Percentiles rank a stretch among this genome's conserved stretches.
Evolutionary conservation across 2,329 filamentous ascomycete species (phyloP).

Genomic region (Aureobasidium sp.): DNA sequence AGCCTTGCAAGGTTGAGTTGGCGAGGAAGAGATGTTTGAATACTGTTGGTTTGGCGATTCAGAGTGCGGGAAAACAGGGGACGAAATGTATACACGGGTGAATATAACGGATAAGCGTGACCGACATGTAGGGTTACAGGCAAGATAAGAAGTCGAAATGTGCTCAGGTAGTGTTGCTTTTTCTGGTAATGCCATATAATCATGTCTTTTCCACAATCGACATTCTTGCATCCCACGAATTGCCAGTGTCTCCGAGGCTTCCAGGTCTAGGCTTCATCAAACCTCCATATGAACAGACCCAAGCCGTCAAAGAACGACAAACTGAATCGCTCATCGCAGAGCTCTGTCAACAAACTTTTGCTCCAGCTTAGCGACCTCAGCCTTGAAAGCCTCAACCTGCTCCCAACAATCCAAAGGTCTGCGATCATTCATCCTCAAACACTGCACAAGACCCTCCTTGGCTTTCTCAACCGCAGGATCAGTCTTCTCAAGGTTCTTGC

Average conservation of each 20-base stretch:
- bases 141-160: background rate
- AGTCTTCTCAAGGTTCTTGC: constrained; percentile 53
- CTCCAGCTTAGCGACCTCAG: constrained; percentile 79
- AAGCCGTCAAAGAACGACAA: background rate
- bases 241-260: background rate
- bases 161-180: constrained; percentile 1
- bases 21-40: background rate
- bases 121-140: background rate
- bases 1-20: background rate
- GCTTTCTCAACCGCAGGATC: constrained; percentile 66
- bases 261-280: background rate
- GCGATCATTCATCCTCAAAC: constrained; percentile 74
- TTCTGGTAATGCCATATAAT: background rate
- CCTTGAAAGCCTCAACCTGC: constrained; percentile 86
- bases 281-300: background rate
- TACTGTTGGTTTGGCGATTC: background rate
- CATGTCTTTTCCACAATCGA: background rate
- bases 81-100: background rate
- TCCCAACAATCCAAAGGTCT: constrained; percentile 89
- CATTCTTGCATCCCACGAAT: background rate
- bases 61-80: background rate
- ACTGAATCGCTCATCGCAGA: constrained; percentile 34
- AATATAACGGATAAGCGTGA: background rate
- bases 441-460: constrained; percentile 66
- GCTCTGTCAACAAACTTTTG: constrained; percentile 81